These are phyloP conservation scores for Amylocarpus encephaloides DNA, from an alignment of 2,329 filamentous ascomycete genomes.

Conservation along the genomic window DNA sequence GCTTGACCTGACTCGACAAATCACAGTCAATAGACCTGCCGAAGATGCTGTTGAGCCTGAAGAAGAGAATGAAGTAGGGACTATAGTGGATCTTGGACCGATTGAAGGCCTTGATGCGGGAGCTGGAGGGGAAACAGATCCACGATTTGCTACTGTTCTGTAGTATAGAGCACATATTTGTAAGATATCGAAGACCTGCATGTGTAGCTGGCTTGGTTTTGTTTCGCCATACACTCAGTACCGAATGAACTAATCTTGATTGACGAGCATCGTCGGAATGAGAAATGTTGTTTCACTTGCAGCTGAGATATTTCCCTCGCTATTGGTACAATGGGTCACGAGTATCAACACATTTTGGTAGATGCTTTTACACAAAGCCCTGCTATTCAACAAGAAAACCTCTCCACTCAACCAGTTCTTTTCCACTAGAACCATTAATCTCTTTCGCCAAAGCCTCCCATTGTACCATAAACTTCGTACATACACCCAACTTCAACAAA, in stretches of 20 bases:
- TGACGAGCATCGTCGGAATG: no score
- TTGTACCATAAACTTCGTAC: slow-evolving; percentile 78
- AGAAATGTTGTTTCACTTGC: no score
- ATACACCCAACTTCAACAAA: slow-evolving; percentile 55
- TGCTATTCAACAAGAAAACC: slow-evolving; percentile 31
- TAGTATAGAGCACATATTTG: neutral
- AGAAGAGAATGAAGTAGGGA: neutral
- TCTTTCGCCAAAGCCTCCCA: slow-evolving; percentile 47
- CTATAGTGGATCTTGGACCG: neutral
- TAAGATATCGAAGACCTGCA: slow-evolving; percentile 1
- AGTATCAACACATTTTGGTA: no score
- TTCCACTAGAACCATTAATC: slow-evolving; percentile 21
- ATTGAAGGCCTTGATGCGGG: neutral
- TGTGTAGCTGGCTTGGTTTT: neutral
- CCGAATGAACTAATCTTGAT: no score
- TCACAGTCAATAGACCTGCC: slow-evolving; percentile 38
- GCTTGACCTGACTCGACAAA: slow-evolving; percentile 36
- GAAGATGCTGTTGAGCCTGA: slow-evolving; percentile 26
- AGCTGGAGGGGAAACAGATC: neutral
- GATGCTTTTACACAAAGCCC: neutral
- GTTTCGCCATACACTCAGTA: neutral
- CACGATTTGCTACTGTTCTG: neutral
- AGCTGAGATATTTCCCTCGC: no score
- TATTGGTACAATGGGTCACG: no score
- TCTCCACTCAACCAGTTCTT: slow-evolving; percentile 25